These are phyloP conservation scores for Scedosporium apiospermum DNA, from an alignment of 2,329 filamentous ascomycete species.

Conservation along the genomic window DNA sequence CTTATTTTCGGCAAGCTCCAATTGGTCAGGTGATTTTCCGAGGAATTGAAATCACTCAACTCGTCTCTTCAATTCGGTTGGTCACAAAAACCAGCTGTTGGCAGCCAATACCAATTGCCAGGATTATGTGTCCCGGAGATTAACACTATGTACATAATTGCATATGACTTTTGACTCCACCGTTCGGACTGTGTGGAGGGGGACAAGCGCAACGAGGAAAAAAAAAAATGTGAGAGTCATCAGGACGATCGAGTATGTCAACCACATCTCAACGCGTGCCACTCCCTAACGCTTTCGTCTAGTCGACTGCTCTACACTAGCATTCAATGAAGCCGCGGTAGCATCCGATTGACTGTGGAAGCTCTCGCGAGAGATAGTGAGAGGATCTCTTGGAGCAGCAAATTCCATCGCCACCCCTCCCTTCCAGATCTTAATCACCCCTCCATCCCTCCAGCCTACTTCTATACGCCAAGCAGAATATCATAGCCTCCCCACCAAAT, in stretches of 20 bases:
- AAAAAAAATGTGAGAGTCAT: background rate
- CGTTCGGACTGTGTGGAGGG: background rate
- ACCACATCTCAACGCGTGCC: background rate
- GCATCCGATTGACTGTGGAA: constrained; percentile 42
- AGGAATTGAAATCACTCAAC: constrained; percentile 5
- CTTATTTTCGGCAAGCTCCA: constrained; percentile 8
- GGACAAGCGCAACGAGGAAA: background rate
- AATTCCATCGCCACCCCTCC: constrained; percentile 17
- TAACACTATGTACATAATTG: background rate
- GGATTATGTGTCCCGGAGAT: too few relatives aligned
- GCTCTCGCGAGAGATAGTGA: constrained; percentile 65
- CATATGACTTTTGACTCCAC: background rate
- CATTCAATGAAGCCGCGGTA: constrained; percentile 55
- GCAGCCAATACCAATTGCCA: background rate
- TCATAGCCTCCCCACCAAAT: background rate
- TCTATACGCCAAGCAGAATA: background rate
- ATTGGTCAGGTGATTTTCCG: constrained; percentile 8
- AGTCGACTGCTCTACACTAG: constrained; percentile 10
- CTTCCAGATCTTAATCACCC: constrained; percentile 14
- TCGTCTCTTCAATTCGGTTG: background rate
- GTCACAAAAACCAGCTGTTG: background rate
- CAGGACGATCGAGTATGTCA: background rate
- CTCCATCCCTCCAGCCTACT: constrained; percentile 5
- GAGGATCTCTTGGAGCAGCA: constrained; percentile 66
- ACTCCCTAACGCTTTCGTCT: background rate